Base-by-base conservation (phyloP, 129 eudicot species). In the Daucus carota region DNA sequence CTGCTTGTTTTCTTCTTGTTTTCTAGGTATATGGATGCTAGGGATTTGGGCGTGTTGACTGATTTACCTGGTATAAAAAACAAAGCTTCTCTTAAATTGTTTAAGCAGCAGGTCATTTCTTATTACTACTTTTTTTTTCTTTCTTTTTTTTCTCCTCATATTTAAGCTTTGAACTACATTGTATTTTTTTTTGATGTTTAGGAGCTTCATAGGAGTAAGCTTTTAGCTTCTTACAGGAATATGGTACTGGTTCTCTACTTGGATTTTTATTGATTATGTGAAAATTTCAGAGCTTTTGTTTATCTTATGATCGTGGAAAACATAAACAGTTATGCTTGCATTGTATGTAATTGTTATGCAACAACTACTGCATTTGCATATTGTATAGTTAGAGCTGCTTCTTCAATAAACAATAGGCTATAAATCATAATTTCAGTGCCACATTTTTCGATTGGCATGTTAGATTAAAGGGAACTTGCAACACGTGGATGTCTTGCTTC, bases 41-140 rank as follows among this genome's bases (percentile, higher is more conserved):
- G 90, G 86, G 92, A 94, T 40, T 79, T 91, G 86, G 97, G 97
- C 70, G 96, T 87, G 34, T 84, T 94, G 70, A 87, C 74, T 73
- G 94, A 89, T 80, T 89, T 94, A 94, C 92, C 92, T 48, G 75
- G 82, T 70, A 91, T 94, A 54, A 78, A 76, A 59, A 79, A 75
- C 24, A 91, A 94, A 81, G 93, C 96, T 77, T 80, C 83, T 79
- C 42, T 12, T 54, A 94, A 94, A 83, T 82, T 91, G 76, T 77
- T 78, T 22, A 87, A 86, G 82, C 99, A 91, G 66, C 99, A 89
- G 97, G 97, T 93, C 4, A 13, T 36, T 36, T 2, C 7, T 59
- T 26, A 6, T n/a, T 36, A 36, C 7, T 62, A 1, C 26, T 9
- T 9, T 9, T 9, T n/a, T n/a, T n/a, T n/a, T n/a, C n/a, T n/a